Evolutionary conservation across 2,329 filamentous ascomycete species (phyloP).

Genomic region (Colletotrichum viniferum): DNA sequence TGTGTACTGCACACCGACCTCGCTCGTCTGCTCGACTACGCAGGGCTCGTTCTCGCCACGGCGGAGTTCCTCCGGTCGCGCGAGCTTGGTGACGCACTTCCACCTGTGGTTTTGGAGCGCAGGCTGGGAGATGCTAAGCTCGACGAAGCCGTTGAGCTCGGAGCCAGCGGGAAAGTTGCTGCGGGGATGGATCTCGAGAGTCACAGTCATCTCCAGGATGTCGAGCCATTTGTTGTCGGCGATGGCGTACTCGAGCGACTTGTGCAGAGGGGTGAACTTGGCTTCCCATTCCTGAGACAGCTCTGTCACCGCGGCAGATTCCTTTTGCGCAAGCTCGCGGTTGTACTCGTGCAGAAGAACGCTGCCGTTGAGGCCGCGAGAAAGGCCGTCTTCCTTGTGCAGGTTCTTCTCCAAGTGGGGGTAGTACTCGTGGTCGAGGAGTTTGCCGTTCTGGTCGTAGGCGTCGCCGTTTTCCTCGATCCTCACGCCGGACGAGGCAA

Average conservation of each 20-base stretch:
- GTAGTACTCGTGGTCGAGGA: conserved; percentile 52
- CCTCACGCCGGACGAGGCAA: conserved; percentile 56
- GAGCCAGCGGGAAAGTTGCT: conserved; percentile 63
- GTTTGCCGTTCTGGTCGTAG: conserved; percentile 46
- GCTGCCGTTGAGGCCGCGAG: conserved; percentile 51
- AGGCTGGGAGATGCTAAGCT: conserved; percentile 61
- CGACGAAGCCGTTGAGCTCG: conserved; percentile 63
- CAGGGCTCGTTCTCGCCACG: conserved; percentile 43
- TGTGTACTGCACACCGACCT: conserved; percentile 51
- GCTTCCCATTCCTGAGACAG: conserved; percentile 61
- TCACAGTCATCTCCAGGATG: conserved; percentile 66
- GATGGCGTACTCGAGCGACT: conserved; percentile 52
- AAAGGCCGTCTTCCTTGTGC: conserved; percentile 55
- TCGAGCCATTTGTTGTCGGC: conserved; percentile 59
- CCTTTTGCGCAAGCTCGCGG: conserved; percentile 55
- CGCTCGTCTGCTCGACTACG: conserved; percentile 51
- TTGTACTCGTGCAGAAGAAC: conserved; percentile 65
- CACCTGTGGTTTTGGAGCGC: conserved; percentile 61
- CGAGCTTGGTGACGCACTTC: conserved; percentile 64
- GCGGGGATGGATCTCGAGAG: conserved; percentile 62
- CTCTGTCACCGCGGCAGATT: conserved; percentile 59
- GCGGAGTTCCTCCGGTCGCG: conserved; percentile 59
- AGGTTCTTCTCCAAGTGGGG: conserved; percentile 62
- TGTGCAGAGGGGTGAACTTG: conserved; percentile 60
- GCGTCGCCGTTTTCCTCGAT: conserved; percentile 49